Conservation (phyloP, 2,329 filamentous ascomycete genomes). For the Tolypocladium ovalisporum region DNA sequence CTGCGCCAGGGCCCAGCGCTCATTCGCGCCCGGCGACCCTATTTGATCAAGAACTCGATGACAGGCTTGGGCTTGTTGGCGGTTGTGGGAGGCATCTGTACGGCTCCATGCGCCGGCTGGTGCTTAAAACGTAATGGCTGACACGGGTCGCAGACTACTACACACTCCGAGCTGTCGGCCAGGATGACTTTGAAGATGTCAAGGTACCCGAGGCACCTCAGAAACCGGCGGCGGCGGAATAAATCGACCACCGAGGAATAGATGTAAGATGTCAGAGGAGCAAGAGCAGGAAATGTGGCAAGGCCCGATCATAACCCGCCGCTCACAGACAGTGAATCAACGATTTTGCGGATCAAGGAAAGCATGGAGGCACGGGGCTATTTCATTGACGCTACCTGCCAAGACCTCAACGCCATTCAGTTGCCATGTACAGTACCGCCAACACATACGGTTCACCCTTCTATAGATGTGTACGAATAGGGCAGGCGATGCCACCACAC, state of each 20-base stretch:
- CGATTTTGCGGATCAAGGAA: neutral
- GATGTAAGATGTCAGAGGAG: neutral
- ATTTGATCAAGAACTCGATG: conserved; percentile 78
- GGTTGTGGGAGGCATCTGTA: conserved; percentile 82
- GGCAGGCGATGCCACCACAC: neutral
- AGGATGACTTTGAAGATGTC: conserved; percentile 95
- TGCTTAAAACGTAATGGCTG: conserved; percentile 1
- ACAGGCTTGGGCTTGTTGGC: conserved; percentile 66
- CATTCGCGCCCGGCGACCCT: conserved; percentile 83
- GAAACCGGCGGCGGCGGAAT: conserved; percentile 25
- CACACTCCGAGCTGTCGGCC: conserved; percentile 73
- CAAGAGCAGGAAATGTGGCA: neutral
- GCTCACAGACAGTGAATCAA: neutral
- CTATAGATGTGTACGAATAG: neutral
- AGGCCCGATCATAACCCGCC: neutral
- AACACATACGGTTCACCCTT: neutral
- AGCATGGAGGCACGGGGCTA: neutral
- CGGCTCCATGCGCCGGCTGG: conserved; percentile 25
- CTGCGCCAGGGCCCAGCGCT: conserved; percentile 81
- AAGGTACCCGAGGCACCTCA: conserved; percentile 68
- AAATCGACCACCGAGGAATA: neutral
- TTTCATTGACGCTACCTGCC: neutral
- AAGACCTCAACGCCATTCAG: neutral
- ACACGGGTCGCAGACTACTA: conserved; percentile 35
- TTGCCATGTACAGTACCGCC: neutral